Evolutionary conservation across 75 land plant genomes (phyloP).

Genomic region (Adiantum capillusveneris): DNA sequence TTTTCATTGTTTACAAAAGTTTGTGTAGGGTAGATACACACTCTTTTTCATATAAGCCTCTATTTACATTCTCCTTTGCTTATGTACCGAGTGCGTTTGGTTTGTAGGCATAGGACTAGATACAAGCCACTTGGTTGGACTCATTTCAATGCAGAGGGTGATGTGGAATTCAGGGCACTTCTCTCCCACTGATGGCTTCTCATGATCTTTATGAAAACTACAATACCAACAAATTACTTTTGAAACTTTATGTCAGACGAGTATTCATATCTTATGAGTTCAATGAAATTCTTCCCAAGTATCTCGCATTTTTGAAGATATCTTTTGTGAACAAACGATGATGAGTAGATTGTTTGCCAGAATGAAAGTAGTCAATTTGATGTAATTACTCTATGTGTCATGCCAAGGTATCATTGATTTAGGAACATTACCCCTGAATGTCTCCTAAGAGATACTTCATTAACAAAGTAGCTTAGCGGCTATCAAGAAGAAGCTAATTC

Average conservation of each 20-base stretch:
- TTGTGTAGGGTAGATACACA: not conserved
- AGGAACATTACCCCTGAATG: constrained; percentile 89
- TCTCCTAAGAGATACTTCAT: constrained; percentile 96
- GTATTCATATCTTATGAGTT: constrained; percentile 95
- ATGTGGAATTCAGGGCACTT: constrained; percentile 94
- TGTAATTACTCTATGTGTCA: too few relatives aligned
- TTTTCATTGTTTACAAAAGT: constrained; percentile 84
- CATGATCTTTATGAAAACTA: constrained; percentile 91
- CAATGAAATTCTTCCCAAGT: constrained; percentile 92
- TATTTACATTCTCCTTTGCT: too few relatives aligned
- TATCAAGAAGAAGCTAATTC: constrained; percentile 95
- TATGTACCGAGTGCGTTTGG: constrained; percentile 42
- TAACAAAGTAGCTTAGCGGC: constrained; percentile 89
- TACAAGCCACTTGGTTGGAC: constrained; percentile 86
- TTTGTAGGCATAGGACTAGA: constrained; percentile 67
- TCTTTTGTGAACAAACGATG: constrained; percentile 31
- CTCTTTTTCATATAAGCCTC: too few relatives aligned
- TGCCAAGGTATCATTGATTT: constrained; percentile 97
- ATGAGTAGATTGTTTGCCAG: too few relatives aligned
- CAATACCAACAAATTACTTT: constrained; percentile 59
- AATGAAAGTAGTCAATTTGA: too few relatives aligned
- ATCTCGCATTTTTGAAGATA: constrained; percentile 80
- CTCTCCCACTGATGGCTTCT: constrained; percentile 90
- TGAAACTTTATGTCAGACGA: constrained; percentile 85
- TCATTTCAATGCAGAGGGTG: constrained; percentile 93